Percentiles rank a stretch among this genome's conserved stretches.
Conservation (phyloP, 768 basidiomycete genomes). For the Mycena epipterygia region DNA sequence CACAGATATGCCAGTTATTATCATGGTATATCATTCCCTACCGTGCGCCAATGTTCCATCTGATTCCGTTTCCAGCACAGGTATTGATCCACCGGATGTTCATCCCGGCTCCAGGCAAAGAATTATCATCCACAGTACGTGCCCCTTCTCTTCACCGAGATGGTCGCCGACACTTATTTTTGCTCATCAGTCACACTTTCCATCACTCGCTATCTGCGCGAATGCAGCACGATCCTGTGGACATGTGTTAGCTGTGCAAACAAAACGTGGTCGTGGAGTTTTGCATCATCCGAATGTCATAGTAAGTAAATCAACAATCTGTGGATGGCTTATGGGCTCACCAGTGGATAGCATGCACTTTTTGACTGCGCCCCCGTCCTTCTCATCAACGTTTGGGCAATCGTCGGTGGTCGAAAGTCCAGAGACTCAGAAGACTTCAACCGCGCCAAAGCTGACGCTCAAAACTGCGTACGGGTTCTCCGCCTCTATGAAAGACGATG, state of each 20-base stretch:
- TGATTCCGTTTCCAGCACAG: conserved; percentile 9
- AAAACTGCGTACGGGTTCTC: conserved; percentile 52
- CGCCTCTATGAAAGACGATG: conserved; percentile 26
- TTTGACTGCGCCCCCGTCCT: conserved; percentile 57
- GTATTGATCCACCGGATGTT: conserved; percentile 23
- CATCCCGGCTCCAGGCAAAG: conserved; percentile 18
- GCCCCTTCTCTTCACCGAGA: neutral
- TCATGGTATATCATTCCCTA: conserved; percentile 11
- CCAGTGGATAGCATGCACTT: conserved; percentile 35
- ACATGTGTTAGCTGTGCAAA: conserved; percentile 58
- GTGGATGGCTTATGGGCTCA: neutral
- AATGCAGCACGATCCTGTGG: conserved; percentile 61
- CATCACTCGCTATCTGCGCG: conserved; percentile 18
- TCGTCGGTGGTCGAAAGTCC: conserved; percentile 43
- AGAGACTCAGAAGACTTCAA: conserved; percentile 41
- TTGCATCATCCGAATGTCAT: conserved; percentile 1
- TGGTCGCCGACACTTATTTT: conserved; percentile 45
- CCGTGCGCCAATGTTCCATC: neutral
- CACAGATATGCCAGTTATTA: conserved; percentile 25
- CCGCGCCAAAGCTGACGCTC: conserved; percentile 53
- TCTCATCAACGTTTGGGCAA: conserved; percentile 58
- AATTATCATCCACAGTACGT: neutral
- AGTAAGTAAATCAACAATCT: conserved; percentile 15
- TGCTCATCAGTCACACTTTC: conserved; percentile 54
- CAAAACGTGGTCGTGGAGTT: conserved; percentile 40